Evolutionary conservation across 2,329 filamentous ascomycete genomes (phyloP).

Genomic region (Thermomyces lanuginosus): DNA sequence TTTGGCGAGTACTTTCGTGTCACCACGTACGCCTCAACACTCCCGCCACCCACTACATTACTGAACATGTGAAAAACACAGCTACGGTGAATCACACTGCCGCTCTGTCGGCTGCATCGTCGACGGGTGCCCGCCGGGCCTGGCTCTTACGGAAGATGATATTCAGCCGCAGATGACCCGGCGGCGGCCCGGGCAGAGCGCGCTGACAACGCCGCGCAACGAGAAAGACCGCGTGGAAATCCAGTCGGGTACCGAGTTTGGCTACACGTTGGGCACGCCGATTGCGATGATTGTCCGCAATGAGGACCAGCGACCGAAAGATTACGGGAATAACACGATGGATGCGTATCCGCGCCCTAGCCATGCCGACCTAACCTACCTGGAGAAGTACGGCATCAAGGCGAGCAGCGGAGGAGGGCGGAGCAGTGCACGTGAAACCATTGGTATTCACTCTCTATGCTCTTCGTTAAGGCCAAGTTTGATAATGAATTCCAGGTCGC

Average conservation of each 20-base stretch:
- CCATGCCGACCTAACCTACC: constrained; percentile 93
- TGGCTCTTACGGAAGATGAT: constrained; percentile 67
- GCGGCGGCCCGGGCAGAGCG: constrained; percentile 72
- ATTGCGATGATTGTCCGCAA: constrained; percentile 79
- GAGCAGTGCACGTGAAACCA: constrained; percentile 86
- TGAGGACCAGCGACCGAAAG: constrained; percentile 80
- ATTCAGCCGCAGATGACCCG: constrained; percentile 93
- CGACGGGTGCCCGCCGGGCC: constrained; percentile 76
- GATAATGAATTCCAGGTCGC: constrained; percentile 34
- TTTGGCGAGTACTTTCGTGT: constrained; percentile 72
- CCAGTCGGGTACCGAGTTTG: constrained; percentile 81
- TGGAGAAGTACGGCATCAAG: constrained; percentile 93
- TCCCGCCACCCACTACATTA: background rate
- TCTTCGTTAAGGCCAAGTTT: background rate
- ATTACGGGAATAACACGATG: constrained; percentile 83
- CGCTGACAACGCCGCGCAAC: constrained; percentile 78
- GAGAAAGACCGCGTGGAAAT: constrained; percentile 87
- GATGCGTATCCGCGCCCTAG: constrained; percentile 78
- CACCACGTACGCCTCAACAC: constrained; percentile 47
- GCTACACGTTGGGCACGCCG: constrained; percentile 76
- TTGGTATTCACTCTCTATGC: constrained; percentile 37
- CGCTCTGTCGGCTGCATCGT: constrained; percentile 87
- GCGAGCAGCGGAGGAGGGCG: constrained; percentile 79
- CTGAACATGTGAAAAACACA: constrained; percentile 14
- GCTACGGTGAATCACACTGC: constrained; percentile 79